phyloP scores from a whole-genome alignment of 1,284 basidiomycete genomes.

The Melampsora larici-populina region DNA sequence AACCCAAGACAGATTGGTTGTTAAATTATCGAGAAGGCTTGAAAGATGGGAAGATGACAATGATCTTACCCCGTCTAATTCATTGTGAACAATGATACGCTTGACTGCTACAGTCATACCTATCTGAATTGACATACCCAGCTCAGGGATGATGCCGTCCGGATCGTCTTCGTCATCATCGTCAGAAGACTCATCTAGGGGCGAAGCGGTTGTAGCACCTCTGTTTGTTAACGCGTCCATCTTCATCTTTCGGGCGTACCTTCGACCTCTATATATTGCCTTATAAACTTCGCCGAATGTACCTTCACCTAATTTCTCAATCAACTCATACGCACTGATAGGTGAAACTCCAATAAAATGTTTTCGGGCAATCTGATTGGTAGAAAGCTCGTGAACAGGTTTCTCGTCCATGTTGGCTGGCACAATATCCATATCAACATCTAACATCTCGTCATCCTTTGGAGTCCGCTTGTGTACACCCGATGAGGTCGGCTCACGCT shows the following conservation, averaged over 20 bases:
- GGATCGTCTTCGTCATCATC: constrained; percentile 12
- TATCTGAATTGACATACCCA: constrained; percentile 44
- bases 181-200: constrained; percentile 20
- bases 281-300: constrained; percentile 70
- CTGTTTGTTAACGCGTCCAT: neutral
- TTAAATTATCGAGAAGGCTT: neutral
- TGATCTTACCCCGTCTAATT: constrained; percentile 79
- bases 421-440: too few species aligned
- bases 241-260: constrained; percentile 46
- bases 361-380: constrained; percentile 49
- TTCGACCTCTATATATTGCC: constrained; percentile 45
- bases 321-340: constrained; percentile 72
- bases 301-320: constrained; percentile 84
- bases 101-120: constrained; percentile 79
- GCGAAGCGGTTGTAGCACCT: neutral
- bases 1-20: neutral
- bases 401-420: too few species aligned
- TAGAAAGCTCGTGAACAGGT: too few species aligned
- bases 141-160: constrained; percentile 26
- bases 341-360: constrained; percentile 72
- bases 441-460: too few species aligned
- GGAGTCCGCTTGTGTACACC: too few species aligned
- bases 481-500: too few species aligned
- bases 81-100: constrained; percentile 90
- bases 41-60: neutral